Evolutionary conservation across 345 rosid genomes (phyloP).

Genomic region (Sonneratia caseolaris): DNA sequence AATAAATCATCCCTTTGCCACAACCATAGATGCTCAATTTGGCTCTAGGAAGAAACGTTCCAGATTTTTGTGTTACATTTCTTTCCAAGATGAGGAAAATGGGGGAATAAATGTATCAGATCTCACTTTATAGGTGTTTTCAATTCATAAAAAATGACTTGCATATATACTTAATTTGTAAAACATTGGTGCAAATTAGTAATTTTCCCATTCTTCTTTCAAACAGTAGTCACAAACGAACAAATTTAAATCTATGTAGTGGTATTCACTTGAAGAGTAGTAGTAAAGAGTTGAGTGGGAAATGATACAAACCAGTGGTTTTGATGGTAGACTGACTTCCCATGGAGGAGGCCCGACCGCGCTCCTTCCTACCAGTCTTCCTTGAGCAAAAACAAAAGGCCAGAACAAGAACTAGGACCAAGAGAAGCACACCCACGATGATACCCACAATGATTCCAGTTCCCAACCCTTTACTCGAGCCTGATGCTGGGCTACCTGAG

Average conservation of each 20-base stretch:
- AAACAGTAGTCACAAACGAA: neutral
- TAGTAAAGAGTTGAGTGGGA: neutral
- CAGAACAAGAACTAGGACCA: slow-evolving; percentile 41
- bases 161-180: neutral
- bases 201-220: neutral
- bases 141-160: too few species aligned
- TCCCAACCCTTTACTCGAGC: slow-evolving; percentile 41
- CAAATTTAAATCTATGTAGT: neutral
- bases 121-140: too few species aligned
- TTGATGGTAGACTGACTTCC: slow-evolving; percentile 14
- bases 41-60: too few species aligned
- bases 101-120: too few species aligned
- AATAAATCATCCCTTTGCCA: neutral
- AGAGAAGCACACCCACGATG: slow-evolving; percentile 46
- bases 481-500: slow-evolving; percentile 30
- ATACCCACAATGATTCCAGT: slow-evolving; percentile 62
- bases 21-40: too few species aligned
- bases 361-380: slow-evolving; percentile 7
- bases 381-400: slow-evolving; percentile 36
- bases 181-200: too few species aligned
- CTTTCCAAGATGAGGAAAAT: too few species aligned
- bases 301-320: slow-evolving; percentile 7
- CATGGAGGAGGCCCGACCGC: slow-evolving; percentile 8
- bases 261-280: neutral
- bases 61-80: too few species aligned